Conservation (phyloP, 2,329 filamentous ascomycete genomes). For the Fusarium torreyae region DNA sequence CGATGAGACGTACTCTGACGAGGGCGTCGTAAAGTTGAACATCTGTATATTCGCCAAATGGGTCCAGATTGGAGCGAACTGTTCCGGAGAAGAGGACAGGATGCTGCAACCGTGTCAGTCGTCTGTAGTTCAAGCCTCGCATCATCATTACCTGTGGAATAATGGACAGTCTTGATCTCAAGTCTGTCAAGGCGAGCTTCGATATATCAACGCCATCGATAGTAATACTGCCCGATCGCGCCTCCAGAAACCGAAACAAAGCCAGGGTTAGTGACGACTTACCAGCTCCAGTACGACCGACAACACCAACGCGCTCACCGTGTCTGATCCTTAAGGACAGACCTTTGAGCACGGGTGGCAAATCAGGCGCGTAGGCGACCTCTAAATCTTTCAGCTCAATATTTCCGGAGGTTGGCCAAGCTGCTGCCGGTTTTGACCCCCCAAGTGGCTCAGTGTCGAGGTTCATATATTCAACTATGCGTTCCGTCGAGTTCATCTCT, state of each 20-base stretch:
- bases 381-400: conserved; percentile 80
- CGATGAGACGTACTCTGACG: no score
- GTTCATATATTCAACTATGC: conserved; percentile 81
- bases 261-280: conserved; percentile 82
- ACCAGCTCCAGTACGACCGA: conserved; percentile 82
- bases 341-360: conserved; percentile 78
- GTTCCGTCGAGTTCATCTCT: conserved; percentile 83
- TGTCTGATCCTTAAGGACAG: conserved; percentile 75
- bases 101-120: conserved; percentile 60
- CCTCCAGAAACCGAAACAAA: conserved; percentile 82
- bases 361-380: conserved; percentile 77
- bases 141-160: conserved; percentile 68
- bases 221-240: conserved; percentile 72
- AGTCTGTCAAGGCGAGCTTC: conserved; percentile 75
- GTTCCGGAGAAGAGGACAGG: conserved; percentile 86
- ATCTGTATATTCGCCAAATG: no score
- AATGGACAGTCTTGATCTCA: conserved; percentile 80
- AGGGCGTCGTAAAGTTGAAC: no score
- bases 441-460: conserved; percentile 76
- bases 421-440: conserved; percentile 73
- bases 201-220: conserved; percentile 84
- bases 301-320: conserved; percentile 79
- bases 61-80: conserved; percentile 79
- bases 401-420: conserved; percentile 80
- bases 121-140: no score